These are phyloP conservation scores for Malassezia pachydermatis DNA, from an alignment of 1,284 basidiomycete species.

Conservation along the genomic window DNA sequence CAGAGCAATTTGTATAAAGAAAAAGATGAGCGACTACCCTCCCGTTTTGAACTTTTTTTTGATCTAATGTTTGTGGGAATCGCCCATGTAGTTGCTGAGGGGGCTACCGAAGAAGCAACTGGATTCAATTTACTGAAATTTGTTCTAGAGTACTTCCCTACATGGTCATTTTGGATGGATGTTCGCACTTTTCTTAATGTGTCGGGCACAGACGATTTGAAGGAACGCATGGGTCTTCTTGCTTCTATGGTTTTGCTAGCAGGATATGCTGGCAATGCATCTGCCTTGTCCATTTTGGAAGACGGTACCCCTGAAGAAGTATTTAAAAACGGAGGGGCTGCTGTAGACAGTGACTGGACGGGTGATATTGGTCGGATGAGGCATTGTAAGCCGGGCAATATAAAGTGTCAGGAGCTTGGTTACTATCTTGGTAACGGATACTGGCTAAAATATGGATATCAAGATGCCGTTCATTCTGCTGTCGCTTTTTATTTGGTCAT, in stretches of 20 bases:
- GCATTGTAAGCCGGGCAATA: constrained; percentile 2
- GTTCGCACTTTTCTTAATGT: constrained; percentile 38
- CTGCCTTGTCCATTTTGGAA: constrained; percentile 20
- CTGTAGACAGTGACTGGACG: neutral
- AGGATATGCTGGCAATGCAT: constrained; percentile 43
- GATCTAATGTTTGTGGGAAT: constrained; percentile 44
- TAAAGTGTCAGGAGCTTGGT: neutral
- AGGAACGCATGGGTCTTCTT: constrained; percentile 36
- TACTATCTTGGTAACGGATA: constrained; percentile 20
- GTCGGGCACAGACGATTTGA: constrained; percentile 44
- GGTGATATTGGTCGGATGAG: neutral
- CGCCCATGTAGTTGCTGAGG: constrained; percentile 35
- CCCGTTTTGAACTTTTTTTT: constrained; percentile 47
- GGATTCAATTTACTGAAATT: constrained; percentile 43
- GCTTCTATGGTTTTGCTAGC: constrained; percentile 42
- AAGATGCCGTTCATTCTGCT: constrained; percentile 24
- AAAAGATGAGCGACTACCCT: constrained; percentile 34
- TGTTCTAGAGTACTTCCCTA: constrained; percentile 40
- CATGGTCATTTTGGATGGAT: constrained; percentile 41
- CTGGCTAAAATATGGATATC: constrained; percentile 32
- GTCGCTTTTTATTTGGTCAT: constrained; percentile 39
- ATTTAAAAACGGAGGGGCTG: neutral
- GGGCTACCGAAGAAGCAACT: constrained; percentile 21
- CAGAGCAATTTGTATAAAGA: constrained; percentile 42
- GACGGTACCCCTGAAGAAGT: neutral